Evolutionary conservation across 176 grass and related monocot genomes (phyloP), one percentile per base, ranked within the genome.

Genomic region (Olyra latifolia): DNA sequence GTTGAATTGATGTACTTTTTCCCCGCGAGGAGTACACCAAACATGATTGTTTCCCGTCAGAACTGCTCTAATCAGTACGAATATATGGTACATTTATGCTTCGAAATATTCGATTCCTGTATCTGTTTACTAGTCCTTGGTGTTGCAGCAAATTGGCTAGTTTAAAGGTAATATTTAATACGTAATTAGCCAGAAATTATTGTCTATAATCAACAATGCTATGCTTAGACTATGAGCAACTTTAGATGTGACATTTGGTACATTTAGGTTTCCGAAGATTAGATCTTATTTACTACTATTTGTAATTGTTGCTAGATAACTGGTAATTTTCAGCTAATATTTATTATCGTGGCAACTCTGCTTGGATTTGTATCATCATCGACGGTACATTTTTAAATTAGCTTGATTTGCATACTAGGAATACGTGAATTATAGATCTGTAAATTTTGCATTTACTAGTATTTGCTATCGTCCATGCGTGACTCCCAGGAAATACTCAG

Each of bases 1-100:
- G 30, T 62, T 4, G 13, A 60, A 52, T 85, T 52, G 43, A 43
- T 74, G 57, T 66, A 57, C 24, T 83, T 75, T 71, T 74, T 60
- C 68, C 68, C 45, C 44, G 20, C 47, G 12, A 74, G 80, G 12
- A 74, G 69, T 83, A 65, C 30, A 83, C 50, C 20, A 74, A 72
- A 54, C 32, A 41, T 14, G 43, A 42, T 29, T 3, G 22, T 46
- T 45, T 22, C 66, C 15, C 40, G 38, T 42, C 53, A 54, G 19
- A n/a, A 41, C n/a, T 74, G 12, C n/a, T 72, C 19, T 24, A 20
- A 72, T 40, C 29, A 28, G 44, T 62, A 72, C 68, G 24, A 39
- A 62, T 24, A 62, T 44, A 71, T 72, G 14, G 22, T 40, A 41
- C 14, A 49, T 72, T 49, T 22, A 8, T 0, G 17, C 40, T 73